A percentile compares a stretch with the other conserved stretches of the same genome.
These are phyloP conservation scores for Colletotrichum sp. DNA, from an alignment of 2,329 filamentous ascomycete species.

Conservation along the genomic window DNA sequence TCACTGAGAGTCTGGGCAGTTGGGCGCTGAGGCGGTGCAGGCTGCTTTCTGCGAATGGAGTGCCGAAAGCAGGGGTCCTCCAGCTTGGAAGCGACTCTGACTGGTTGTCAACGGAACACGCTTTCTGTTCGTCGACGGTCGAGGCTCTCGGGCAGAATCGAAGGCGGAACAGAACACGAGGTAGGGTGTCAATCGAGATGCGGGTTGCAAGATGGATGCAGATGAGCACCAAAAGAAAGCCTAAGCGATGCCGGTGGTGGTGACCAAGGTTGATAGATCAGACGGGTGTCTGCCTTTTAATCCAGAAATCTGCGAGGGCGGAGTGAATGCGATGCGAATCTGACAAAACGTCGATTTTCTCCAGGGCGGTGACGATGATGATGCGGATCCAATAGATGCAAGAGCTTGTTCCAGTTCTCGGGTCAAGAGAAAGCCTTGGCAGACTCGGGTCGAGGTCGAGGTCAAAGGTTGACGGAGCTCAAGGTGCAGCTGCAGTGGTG, in stretches of 20 bases:
- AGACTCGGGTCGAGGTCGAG: neutral
- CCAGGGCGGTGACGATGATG: neutral
- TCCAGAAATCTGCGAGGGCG: neutral
- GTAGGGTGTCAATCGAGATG: slow-evolving; percentile 5
- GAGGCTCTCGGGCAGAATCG: slow-evolving; percentile 17
- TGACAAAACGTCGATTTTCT: neutral
- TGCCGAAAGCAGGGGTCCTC: slow-evolving; percentile 17
- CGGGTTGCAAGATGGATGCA: neutral
- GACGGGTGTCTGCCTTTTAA: slow-evolving; percentile 1
- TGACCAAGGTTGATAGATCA: neutral
- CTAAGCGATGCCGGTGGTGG: neutral
- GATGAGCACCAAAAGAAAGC: neutral
- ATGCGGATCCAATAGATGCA: slow-evolving; percentile 1
- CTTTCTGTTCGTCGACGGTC: slow-evolving; percentile 11
- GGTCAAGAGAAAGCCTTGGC: neutral
- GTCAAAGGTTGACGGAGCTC: neutral
- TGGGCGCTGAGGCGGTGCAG: slow-evolving; percentile 15
- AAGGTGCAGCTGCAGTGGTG: neutral
- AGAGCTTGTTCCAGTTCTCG: neutral
- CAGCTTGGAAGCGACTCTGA: neutral
- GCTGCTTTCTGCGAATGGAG: slow-evolving; percentile 17
- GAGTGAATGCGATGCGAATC: neutral
- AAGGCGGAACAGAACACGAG: slow-evolving; percentile 12
- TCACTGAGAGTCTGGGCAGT: neutral
- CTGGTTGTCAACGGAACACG: slow-evolving; percentile 1